phyloP scores from a whole-genome alignment of 805 yeast genomes.

The Schwanniomyces polymorphus region DNA sequence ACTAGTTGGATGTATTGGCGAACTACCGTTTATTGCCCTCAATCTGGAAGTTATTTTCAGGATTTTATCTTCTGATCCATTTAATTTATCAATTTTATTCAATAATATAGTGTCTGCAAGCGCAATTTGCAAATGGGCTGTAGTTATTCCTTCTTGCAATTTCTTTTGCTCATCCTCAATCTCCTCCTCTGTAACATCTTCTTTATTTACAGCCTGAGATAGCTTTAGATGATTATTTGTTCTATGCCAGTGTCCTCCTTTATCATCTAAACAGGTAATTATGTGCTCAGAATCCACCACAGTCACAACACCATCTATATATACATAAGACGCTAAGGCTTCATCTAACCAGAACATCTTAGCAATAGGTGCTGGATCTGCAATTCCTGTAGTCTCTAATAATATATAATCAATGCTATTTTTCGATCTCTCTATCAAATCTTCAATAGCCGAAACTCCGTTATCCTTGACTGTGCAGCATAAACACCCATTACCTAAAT shows the following conservation, averaged over 20 bases:
- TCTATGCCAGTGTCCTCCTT: conserved; percentile 70
- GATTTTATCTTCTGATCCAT: conserved; percentile 18
- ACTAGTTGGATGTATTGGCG: conserved; percentile 64
- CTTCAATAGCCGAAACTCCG: conserved; percentile 93
- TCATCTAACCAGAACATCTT: conserved; percentile 97
- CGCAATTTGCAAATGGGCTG: conserved; percentile 89
- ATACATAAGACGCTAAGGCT: conserved; percentile 78
- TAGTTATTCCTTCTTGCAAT: conserved; percentile 52
- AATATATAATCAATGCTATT: conserved; percentile 85
- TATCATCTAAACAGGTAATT: conserved; percentile 62
- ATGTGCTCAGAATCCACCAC: conserved; percentile 80
- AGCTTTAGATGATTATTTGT: conserved; percentile 26
- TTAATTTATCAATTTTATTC: conserved; percentile 68
- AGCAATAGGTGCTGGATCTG: conserved; percentile 97
- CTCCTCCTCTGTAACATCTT: conserved; percentile 24
- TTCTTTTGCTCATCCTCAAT: conserved; percentile 31
- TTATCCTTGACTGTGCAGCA: conserved; percentile 96
- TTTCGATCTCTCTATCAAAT: conserved; percentile 69
- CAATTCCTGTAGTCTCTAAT: conserved; percentile 92
- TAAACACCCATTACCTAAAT: conserved; percentile 92
- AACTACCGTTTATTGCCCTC: conserved; percentile 59
- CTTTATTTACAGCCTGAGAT: conserved; percentile 16
- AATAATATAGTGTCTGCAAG: conserved; percentile 80
- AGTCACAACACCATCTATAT: conserved; percentile 88
- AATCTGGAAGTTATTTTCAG: conserved; percentile 40